Evolutionary conservation across 257 asterid species (phyloP).

Genomic region (Striga asiatica): DNA sequence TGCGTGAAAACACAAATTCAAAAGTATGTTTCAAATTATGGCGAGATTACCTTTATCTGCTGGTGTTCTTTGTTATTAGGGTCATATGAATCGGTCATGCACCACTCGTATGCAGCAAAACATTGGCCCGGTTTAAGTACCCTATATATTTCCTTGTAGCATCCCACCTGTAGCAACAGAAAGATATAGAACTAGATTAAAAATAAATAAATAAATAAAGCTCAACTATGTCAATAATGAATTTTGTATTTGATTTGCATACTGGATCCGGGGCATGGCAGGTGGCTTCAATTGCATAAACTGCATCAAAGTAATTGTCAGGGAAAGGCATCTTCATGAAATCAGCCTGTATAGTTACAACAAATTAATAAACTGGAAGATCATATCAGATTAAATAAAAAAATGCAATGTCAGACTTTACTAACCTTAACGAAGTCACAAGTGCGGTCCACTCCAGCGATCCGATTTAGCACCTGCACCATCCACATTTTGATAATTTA

Average conservation of each 20-base stretch:
- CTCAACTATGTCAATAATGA: neutral
- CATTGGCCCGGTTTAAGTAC: slow-evolving; percentile 93
- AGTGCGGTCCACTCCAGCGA: slow-evolving; percentile 59
- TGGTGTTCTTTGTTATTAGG: slow-evolving; percentile 70
- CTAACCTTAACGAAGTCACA: slow-evolving; percentile 87
- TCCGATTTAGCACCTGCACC: slow-evolving; percentile 55
- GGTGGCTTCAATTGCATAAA: slow-evolving; percentile 96
- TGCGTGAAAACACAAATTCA: neutral
- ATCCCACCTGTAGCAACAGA: slow-evolving; percentile 51
- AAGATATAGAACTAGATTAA: no score
- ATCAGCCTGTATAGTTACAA: slow-evolving; percentile 57
- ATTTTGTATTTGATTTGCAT: slow-evolving; percentile 16
- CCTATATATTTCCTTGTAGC: slow-evolving; percentile 84
- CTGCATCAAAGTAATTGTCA: slow-evolving; percentile 81
- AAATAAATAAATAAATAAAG: no score
- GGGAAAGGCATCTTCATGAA: slow-evolving; percentile 97
- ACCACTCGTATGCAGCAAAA: slow-evolving; percentile 98
- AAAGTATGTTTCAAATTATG: neutral
- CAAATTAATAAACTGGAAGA: slow-evolving; percentile 12
- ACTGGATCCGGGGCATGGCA: slow-evolving; percentile 98
- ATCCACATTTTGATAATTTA: neutral
- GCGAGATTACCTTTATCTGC: slow-evolving; percentile 62
- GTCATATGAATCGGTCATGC: slow-evolving; percentile 81
- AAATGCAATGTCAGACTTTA: slow-evolving; percentile 5
- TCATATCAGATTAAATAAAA: neutral